Evolutionary conservation across 208 protist genomes (phyloP).

Genomic region (Crithidia thermophila): DNA sequence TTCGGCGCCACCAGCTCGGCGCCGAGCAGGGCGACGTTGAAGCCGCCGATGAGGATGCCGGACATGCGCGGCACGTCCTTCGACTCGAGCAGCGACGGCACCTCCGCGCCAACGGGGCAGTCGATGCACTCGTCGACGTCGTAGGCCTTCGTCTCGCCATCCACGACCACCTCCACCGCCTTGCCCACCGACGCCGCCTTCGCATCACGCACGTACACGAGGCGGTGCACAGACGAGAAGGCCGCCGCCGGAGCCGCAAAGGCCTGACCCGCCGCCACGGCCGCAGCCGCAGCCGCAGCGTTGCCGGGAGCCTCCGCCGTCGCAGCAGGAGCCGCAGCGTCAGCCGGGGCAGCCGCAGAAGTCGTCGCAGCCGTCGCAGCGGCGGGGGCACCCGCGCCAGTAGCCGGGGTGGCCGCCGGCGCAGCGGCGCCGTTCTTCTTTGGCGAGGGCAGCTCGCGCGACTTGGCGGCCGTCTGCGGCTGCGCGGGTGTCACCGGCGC

Average conservation of each 20-base stretch:
- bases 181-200: constrained; percentile 24
- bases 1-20: constrained; percentile 40
- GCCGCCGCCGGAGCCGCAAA: constrained; percentile 2
- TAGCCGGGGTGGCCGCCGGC: background rate
- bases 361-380: background rate
- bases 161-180: constrained; percentile 41
- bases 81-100: constrained; percentile 21
- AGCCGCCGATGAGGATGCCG: constrained; percentile 37
- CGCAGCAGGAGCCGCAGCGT: background rate
- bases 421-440: background rate
- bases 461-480: background rate
- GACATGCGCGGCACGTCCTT: constrained; percentile 50
- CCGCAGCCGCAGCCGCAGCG: background rate
- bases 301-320: background rate
- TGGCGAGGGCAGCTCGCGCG: constrained; percentile 2
- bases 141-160: constrained; percentile 44
- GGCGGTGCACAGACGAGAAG: constrained; percentile 54
- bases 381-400: background rate
- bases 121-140: constrained; percentile 63
- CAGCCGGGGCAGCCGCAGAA: background rate
- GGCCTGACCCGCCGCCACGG: background rate
- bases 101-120: constrained; percentile 7
- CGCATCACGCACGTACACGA: constrained; percentile 46
- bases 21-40: constrained; percentile 50
- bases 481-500: constrained; percentile 1